phyloP scores from a whole-genome alignment of 2,329 filamentous ascomycete genomes.

The Fusarium liriodendri region DNA sequence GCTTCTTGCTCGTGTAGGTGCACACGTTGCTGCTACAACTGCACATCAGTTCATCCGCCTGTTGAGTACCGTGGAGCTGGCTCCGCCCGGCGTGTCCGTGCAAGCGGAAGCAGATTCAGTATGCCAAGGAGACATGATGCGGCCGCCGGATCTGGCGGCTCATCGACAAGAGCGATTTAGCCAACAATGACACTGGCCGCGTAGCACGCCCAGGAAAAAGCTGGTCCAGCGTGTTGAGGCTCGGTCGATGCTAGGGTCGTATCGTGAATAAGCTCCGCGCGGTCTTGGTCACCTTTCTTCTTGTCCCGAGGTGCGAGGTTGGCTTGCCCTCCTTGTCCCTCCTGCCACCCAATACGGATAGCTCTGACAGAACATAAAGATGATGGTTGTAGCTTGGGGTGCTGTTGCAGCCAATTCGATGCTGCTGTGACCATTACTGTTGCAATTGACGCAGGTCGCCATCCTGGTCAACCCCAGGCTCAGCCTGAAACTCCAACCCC shows the following conservation, averaged over 20 bases:
- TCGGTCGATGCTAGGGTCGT: constrained; percentile 2
- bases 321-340: constrained; percentile 1
- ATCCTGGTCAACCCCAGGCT: constrained; percentile 22
- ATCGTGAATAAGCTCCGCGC: constrained; percentile 22
- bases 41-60: constrained; percentile 27
- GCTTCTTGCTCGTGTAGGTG: constrained; percentile 4
- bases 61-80: constrained; percentile 6
- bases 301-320: constrained; percentile 10
- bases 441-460: constrained; percentile 2
- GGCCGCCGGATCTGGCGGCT: constrained; percentile 42
- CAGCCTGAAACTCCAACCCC: constrained; percentile 28
- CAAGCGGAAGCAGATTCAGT: constrained; percentile 28
- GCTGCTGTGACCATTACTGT: constrained; percentile 14
- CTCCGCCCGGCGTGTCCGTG: constrained; percentile 39
- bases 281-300: not conserved
- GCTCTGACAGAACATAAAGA: constrained; percentile 14
- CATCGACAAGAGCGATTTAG: constrained; percentile 24
- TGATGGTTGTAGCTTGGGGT: constrained; percentile 5
- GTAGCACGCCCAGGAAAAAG: constrained; percentile 1
- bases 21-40: constrained; percentile 4
- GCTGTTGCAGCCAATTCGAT: constrained; percentile 10
- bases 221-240: not conserved
- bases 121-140: constrained; percentile 39
- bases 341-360: constrained; percentile 10
- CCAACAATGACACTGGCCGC: constrained; percentile 1